Conservation (phyloP, 345 rosid genomes). For the Sonneratia alba region DNA sequence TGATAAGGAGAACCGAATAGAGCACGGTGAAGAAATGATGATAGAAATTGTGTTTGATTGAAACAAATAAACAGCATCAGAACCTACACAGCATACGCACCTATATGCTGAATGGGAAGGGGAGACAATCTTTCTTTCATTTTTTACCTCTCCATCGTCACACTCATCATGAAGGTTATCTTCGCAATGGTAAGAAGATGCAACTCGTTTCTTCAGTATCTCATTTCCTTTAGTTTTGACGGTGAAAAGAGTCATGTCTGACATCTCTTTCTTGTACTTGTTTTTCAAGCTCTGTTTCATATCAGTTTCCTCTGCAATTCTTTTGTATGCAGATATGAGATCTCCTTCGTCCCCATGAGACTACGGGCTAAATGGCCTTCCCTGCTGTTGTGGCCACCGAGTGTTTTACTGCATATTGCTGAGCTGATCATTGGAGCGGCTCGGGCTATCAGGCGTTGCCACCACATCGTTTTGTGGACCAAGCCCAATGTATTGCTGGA, state of each 20-base stretch:
- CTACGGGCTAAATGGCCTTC: constrained; percentile 3
- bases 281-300: background rate
- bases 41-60: background rate
- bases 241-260: background rate
- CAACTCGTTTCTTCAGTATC: background rate
- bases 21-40: background rate
- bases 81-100: background rate
- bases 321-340: too few species aligned
- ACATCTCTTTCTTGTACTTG: background rate
- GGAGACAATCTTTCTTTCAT: background rate
- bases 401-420: constrained; percentile 8
- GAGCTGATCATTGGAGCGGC: constrained; percentile 19
- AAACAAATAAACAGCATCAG: background rate
- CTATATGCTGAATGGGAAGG: background rate
- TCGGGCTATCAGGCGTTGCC: constrained; percentile 40
- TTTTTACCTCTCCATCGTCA: background rate
- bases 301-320: background rate
- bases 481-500: constrained; percentile 56
- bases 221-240: background rate
- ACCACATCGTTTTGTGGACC: constrained; percentile 24
- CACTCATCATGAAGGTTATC: background rate
- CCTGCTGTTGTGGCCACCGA: constrained; percentile 11
- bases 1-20: background rate
- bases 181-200: background rate
- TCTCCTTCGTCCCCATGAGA: background rate